Evolutionary conservation across 208 protist genomes (phyloP), one percentile per base, ranked within the genome.

Genomic region (Wallacemonas rigidus): DNA sequence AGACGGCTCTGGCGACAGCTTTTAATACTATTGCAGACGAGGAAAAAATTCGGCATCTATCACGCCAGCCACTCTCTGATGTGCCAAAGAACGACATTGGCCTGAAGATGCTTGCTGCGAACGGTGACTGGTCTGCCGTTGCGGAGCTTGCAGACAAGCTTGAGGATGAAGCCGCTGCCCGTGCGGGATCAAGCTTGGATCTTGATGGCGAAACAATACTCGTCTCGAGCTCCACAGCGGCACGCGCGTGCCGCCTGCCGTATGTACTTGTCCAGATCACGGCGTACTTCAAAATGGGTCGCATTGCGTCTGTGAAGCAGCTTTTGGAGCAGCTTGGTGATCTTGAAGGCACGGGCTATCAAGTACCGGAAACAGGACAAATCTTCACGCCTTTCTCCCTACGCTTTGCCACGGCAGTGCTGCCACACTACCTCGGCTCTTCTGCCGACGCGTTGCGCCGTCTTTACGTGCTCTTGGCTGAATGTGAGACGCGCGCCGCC

Each of bases 361-460:
- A 79, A 1, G 71, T 90, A 67, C 80, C 86, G 3, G 62, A 47
- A 43, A 92, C 83, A 36, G 50, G 64, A 1, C 82, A 91, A 65
- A 89, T 80, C 70, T 71, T 93, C 39, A 90, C 82, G 15, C 92
- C 92, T 12, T 96, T 96, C 79, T 96, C 92, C 0, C 75, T 96
- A 39, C 82, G 82, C 11, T 86, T 95, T 75, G 58, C 94, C 17
- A 69, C 77, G 1, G 89, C 89, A 14, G 63, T 92, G 51, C 53
- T 96, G 44, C 92, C 92, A 15, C 67, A 82, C 53, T 90, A 94
- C 55, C 69, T 81, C 6, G 85, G 84, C n/a, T 77, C 75, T 47
- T 50, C 77, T 2, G 87, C 79, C 67, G 87, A 89, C 54, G 76
- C 89, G 2, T 82, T 90, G 67, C 71, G 81, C 11, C 78, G 77